A percentile compares a stretch with the other conserved stretches of the same genome.
These are phyloP conservation scores for Stromatinia cepivora DNA, from an alignment of 2,329 filamentous ascomycete species.

Conservation along the genomic window DNA sequence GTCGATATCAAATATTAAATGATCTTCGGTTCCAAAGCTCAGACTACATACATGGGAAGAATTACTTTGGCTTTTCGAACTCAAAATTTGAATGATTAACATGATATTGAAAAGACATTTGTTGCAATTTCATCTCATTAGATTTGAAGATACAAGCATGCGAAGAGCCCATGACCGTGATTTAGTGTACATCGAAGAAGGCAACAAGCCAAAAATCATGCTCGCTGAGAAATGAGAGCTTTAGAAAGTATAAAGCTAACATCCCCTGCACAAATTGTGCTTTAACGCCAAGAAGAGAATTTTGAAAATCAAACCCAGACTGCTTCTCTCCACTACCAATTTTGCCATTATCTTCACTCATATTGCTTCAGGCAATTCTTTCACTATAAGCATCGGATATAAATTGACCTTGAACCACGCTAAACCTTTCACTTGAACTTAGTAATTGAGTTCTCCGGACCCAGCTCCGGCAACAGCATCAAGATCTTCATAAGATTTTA, in stretches of 20 bases:
- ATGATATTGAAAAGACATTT: not conserved
- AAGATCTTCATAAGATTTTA: constrained; percentile 97
- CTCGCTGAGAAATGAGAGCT: not conserved
- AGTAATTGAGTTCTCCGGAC: constrained; percentile 89
- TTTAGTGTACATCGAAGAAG: constrained; percentile 21
- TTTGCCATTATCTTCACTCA: constrained; percentile 4
- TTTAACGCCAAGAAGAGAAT: constrained; percentile 9
- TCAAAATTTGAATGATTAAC: not conserved
- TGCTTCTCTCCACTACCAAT: constrained; percentile 6
- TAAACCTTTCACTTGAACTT: constrained; percentile 11
- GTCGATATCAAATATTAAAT: not conserved
- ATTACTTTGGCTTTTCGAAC: too few species aligned
- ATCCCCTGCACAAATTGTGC: constrained; percentile 11
- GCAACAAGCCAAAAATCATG: not conserved
- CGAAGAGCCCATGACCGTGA: not conserved
- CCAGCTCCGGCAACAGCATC: constrained; percentile 78
- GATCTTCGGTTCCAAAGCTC: not conserved
- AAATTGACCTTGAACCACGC: not conserved
- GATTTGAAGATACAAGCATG: constrained; percentile 4
- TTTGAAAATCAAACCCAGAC: constrained; percentile 14
- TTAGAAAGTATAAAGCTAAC: not conserved
- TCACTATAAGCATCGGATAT: not conserved
- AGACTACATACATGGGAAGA: not conserved
- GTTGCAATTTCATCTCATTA: constrained; percentile 13
- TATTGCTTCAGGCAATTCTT: not conserved